Evolutionary conservation across 768 basidiomycete species (phyloP).

Genomic region (Lactarius akahatsu): DNA sequence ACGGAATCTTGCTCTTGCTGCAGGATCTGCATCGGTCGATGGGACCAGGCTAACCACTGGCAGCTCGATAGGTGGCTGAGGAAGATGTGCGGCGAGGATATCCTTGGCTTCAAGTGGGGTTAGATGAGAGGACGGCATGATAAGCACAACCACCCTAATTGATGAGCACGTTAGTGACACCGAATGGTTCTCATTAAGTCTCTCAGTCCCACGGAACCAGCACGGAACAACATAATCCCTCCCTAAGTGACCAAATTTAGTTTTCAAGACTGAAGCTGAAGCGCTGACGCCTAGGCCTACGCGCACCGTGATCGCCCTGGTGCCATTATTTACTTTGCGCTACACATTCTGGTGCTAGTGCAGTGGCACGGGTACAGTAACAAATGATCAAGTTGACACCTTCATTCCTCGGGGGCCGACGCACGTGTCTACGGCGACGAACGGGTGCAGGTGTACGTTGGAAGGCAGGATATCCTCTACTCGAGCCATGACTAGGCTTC

Average conservation of each 20-base stretch:
- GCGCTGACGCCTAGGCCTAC: neutral
- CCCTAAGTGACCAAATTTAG: neutral
- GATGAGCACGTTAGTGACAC: neutral
- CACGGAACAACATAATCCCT: neutral
- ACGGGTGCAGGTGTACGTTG: neutral
- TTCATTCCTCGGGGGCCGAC: neutral
- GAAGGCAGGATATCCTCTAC: neutral
- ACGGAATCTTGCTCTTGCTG: constrained; percentile 2
- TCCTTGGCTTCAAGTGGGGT: constrained; percentile 17
- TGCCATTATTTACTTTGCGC: neutral
- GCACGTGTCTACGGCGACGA: neutral
- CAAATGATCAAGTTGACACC: neutral
- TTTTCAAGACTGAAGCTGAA: neutral
- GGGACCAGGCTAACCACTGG: constrained; percentile 15
- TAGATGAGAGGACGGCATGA: constrained; percentile 7
- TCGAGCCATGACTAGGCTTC: constrained; percentile 38
- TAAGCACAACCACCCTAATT: neutral
- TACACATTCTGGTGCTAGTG: neutral
- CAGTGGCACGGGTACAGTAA: neutral
- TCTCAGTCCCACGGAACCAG: neutral
- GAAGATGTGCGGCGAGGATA: constrained; percentile 18
- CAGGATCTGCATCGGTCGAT: constrained; percentile 20
- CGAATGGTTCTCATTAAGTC: neutral
- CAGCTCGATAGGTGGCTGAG: constrained; percentile 12
- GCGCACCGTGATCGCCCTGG: neutral